Conservation (phyloP, 148 eudicot genomes). For the Rhododendron ovatum region DNA sequence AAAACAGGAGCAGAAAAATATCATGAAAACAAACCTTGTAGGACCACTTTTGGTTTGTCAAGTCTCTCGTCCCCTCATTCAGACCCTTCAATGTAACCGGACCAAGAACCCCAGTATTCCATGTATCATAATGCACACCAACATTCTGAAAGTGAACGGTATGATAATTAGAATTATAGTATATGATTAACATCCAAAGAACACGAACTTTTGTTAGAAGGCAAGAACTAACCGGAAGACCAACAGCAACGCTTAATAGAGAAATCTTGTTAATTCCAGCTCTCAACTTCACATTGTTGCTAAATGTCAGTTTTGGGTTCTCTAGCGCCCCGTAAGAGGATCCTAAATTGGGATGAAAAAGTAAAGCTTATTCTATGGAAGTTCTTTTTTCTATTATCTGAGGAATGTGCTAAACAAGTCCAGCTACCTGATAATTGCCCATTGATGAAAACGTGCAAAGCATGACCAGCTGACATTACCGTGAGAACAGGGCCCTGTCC, state of each 20-base stretch:
- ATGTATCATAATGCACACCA: constrained; percentile 66
- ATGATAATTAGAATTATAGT: not conserved
- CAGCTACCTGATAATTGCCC: constrained; percentile 62
- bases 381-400: not conserved
- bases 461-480: constrained; percentile 79
- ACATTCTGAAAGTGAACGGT: constrained; percentile 49
- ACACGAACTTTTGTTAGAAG: not conserved
- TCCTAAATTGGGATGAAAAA: constrained; percentile 27
- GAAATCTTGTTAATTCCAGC: constrained; percentile 78
- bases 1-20: not conserved
- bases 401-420: not conserved
- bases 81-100: constrained; percentile 67
- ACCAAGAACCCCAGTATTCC: constrained; percentile 83
- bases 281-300: constrained; percentile 51
- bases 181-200: not conserved
- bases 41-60: constrained; percentile 72
- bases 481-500: constrained; percentile 55
- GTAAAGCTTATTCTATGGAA: not conserved
- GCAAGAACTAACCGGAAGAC: constrained; percentile 66
- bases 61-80: constrained; percentile 58
- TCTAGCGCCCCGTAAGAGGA: constrained; percentile 57
- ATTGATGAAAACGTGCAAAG: constrained; percentile 66
- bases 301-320: constrained; percentile 61
- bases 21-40: constrained; percentile 58
- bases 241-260: constrained; percentile 71